Evolutionary conservation across 2,329 filamentous ascomycete genomes (phyloP).

Genomic region (Penicillium vulpinum): DNA sequence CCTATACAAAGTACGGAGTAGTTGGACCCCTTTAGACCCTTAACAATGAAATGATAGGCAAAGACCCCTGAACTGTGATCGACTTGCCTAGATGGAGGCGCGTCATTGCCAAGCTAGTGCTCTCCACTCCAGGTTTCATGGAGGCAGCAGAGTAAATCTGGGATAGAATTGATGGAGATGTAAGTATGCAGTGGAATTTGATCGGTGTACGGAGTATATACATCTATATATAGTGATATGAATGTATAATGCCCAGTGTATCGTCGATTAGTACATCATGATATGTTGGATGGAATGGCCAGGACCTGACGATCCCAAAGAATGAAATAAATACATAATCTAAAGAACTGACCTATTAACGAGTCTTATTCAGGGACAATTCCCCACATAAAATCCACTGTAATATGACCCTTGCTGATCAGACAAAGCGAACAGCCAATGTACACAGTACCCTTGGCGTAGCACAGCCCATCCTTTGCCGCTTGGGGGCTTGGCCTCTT

Average conservation of each 20-base stretch:
- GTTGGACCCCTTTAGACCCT: neutral
- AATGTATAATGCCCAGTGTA: no score
- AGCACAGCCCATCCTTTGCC: conserved; percentile 8
- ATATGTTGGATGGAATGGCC: neutral
- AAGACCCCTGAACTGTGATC: conserved; percentile 6
- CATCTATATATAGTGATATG: no score
- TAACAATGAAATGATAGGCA: neutral
- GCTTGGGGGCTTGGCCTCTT: neutral
- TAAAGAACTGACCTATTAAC: neutral
- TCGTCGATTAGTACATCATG: no score
- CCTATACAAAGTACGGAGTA: no score
- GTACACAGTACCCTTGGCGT: conserved; percentile 3
- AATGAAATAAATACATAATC: neutral
- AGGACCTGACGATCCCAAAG: neutral
- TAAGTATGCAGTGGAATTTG: neutral
- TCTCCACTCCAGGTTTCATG: neutral
- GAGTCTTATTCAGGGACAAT: neutral
- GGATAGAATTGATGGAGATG: accelerated
- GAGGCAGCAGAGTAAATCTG: neutral
- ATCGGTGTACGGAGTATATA: no score
- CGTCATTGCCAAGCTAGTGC: conserved; percentile 7
- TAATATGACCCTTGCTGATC: conserved; percentile 16
- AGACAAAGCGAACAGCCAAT: conserved; percentile 6
- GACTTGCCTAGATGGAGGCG: neutral
- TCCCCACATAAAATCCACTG: conserved; percentile 3